These are phyloP conservation scores for Chara braunii DNA, from an alignment of 139 green algal species.

Conservation along the genomic window DNA sequence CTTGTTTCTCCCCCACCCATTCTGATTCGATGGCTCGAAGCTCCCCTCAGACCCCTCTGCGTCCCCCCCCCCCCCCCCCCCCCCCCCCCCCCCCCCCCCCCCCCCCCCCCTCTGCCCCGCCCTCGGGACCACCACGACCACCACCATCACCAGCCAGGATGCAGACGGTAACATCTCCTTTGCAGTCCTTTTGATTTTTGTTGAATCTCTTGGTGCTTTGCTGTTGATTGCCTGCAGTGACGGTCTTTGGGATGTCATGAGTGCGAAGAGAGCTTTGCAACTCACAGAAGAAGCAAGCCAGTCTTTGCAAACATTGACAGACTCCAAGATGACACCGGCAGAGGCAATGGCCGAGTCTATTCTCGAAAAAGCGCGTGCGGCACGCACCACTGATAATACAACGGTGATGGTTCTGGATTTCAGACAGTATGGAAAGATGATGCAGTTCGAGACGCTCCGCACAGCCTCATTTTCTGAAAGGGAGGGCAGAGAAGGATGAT, in stretches of 20 bases:
- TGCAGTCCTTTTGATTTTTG: background rate
- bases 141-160: no score
- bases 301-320: background rate
- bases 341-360: constrained; percentile 1
- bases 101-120: no score
- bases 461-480: no score
- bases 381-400: constrained; percentile 29
- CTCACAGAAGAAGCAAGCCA: constrained; percentile 20
- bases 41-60: background rate
- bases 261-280: constrained; percentile 16
- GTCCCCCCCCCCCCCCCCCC: no score
- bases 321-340: background rate
- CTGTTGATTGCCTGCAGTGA: constrained; percentile 12
- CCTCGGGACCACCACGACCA: no score
- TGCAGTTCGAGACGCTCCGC: no score
- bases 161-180: background rate
- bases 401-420: constrained; percentile 24
- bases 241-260: constrained; percentile 36
- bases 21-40: no score
- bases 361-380: constrained; percentile 4
- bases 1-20: no score
- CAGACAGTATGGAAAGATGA: no score
- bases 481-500: no score
- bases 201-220: constrained; percentile 6
- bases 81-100: no score